A percentile compares a stretch with the other conserved stretches of the same genome.
These are phyloP conservation scores for Papiliotrema terrestris DNA, from an alignment of 1,284 basidiomycete species.

Conservation along the genomic window DNA sequence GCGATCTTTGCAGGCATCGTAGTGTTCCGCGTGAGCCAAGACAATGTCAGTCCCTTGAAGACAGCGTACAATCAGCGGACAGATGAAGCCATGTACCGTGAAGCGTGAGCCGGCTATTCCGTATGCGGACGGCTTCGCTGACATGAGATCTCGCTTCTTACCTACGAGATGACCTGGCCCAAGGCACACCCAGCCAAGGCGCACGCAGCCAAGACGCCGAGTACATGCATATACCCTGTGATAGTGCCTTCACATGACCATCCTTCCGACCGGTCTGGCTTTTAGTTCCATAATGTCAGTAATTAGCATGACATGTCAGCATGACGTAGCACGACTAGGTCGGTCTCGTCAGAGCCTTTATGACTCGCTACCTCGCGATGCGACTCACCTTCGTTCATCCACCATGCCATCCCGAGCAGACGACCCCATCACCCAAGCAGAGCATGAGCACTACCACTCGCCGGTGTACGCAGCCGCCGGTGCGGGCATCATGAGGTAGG, in stretches of 20 bases:
- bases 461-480: conserved; percentile 45
- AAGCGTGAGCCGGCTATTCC: conserved; percentile 9
- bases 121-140: neutral
- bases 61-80: conserved; percentile 12
- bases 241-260: neutral
- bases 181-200: neutral
- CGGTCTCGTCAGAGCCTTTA: too few species aligned
- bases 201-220: neutral
- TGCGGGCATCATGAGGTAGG: conserved; percentile 48
- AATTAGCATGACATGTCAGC: neutral
- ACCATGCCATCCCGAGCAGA: neutral
- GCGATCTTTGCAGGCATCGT: conserved; percentile 47
- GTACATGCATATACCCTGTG: neutral
- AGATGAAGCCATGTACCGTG: conserved; percentile 11
- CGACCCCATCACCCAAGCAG: conserved; percentile 13
- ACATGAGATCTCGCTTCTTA: conserved; percentile 1
- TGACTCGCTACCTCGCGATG: too few species aligned
- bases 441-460: conserved; percentile 27
- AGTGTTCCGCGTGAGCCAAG: conserved; percentile 42
- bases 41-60: too few species aligned
- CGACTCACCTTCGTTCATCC: neutral
- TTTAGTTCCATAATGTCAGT: too few species aligned
- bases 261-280: too few species aligned
- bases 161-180: neutral
- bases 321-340: neutral